phyloP scores from a whole-genome alignment of 495 filamentous ascomycete species.

The Glonium stellatum region DNA sequence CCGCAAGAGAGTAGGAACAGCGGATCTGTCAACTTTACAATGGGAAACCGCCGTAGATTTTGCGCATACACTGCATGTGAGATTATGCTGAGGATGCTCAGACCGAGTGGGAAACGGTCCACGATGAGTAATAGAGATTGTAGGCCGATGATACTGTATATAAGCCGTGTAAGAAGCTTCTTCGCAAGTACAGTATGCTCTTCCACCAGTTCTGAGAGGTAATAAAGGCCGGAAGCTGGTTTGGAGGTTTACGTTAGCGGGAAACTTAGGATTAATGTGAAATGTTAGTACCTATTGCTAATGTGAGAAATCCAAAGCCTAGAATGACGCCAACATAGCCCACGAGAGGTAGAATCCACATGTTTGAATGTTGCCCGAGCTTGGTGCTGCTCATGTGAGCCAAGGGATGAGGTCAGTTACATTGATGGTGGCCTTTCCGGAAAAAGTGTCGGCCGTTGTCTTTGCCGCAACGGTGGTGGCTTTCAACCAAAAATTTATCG shows the following conservation, averaged over 20 bases:
- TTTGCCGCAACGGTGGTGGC: too few species aligned
- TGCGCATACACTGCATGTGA: slow-evolving; percentile 85
- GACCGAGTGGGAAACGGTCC: slow-evolving; percentile 72
- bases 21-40: slow-evolving; percentile 82
- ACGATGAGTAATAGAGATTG: slow-evolving; percentile 70
- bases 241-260: background rate
- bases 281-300: slow-evolving; percentile 69
- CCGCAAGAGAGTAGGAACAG: slow-evolving; percentile 80
- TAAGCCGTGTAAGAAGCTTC: slow-evolving; percentile 71
- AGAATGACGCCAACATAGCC: slow-evolving; percentile 83
- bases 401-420: slow-evolving; percentile 19
- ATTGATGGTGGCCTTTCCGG: slow-evolving; percentile 1
- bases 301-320: slow-evolving; percentile 86
- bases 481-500: background rate
- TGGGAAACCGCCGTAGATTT: slow-evolving; percentile 80
- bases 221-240: slow-evolving; percentile 90
- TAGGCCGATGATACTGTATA: slow-evolving; percentile 71
- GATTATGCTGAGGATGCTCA: slow-evolving; percentile 67
- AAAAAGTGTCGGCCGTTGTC: background rate
- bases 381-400: background rate
- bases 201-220: slow-evolving; percentile 95
- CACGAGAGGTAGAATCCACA: slow-evolving; percentile 88
- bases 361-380: slow-evolving; percentile 35
- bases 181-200: slow-evolving; percentile 93
- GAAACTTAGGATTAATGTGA: background rate